phyloP scores from a whole-genome alignment of 2,329 filamentous ascomycete genomes.

The Fusarium sp. region DNA sequence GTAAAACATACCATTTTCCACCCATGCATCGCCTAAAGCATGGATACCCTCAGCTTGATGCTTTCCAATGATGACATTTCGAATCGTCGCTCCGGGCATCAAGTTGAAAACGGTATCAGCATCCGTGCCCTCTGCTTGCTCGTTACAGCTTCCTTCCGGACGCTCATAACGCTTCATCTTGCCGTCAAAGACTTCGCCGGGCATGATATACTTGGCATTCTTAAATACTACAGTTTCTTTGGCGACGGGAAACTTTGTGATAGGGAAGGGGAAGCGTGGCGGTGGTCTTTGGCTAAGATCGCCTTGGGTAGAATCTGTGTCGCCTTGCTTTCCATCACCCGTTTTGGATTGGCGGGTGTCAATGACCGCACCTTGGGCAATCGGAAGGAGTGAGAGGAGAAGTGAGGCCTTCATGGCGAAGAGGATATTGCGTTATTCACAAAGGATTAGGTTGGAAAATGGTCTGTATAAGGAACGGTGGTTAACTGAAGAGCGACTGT shows the following conservation, averaged over 20 bases:
- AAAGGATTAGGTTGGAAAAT: accelerated
- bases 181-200: conserved; percentile 51
- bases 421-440: neutral
- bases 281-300: conserved; percentile 46
- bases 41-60: conserved; percentile 53
- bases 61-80: conserved; percentile 56
- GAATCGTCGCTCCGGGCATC: conserved; percentile 52
- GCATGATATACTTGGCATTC: conserved; percentile 50
- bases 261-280: conserved; percentile 49
- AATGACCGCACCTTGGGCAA: conserved; percentile 35
- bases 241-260: conserved; percentile 48
- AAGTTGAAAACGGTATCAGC: conserved; percentile 57
- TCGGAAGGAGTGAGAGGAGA: conserved; percentile 38
- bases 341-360: conserved; percentile 37
- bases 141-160: conserved; percentile 57
- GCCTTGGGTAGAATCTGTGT: conserved; percentile 44
- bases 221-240: conserved; percentile 48
- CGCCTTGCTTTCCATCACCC: conserved; percentile 43
- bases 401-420: conserved; percentile 44
- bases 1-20: conserved; percentile 44
- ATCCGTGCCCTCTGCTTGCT: conserved; percentile 58
- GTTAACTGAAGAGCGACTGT: neutral
- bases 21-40: conserved; percentile 49
- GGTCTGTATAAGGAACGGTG: no score
- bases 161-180: conserved; percentile 56